Conservation (phyloP, 352 stramenopile genomes). For the Peronospora destructor region DNA sequence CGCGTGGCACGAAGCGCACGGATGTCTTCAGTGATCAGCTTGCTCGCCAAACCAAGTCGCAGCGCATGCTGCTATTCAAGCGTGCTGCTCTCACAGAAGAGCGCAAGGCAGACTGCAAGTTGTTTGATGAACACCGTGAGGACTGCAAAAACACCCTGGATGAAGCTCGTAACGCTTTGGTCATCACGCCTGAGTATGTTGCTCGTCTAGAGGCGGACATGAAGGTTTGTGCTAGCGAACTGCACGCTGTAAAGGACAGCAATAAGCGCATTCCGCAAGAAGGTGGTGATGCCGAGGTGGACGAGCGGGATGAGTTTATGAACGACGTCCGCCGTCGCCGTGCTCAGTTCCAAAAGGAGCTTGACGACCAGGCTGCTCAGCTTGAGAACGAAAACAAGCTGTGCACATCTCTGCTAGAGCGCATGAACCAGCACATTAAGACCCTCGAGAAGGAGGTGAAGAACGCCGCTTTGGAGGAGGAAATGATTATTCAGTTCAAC, state of each 20-base stretch:
- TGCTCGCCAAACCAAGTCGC: constrained; percentile 68
- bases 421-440: constrained; percentile 79
- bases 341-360: constrained; percentile 77
- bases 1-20: constrained; percentile 76
- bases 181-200: constrained; percentile 83
- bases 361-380: constrained; percentile 67
- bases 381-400: constrained; percentile 75
- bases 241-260: constrained; percentile 69
- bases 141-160: constrained; percentile 76
- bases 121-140: constrained; percentile 83
- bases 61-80: constrained; percentile 85
- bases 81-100: constrained; percentile 78
- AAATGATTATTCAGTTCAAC: constrained; percentile 71
- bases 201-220: constrained; percentile 78
- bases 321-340: constrained; percentile 77
- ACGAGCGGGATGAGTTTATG: constrained; percentile 86
- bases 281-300: constrained; percentile 58
- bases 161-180: constrained; percentile 52
- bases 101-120: constrained; percentile 66
- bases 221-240: constrained; percentile 71
- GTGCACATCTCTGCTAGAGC: constrained; percentile 67
- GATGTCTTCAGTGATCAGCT: constrained; percentile 80
- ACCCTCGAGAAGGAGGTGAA: constrained; percentile 74
- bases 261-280: constrained; percentile 81
- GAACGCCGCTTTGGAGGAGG: constrained; percentile 60